Evolutionary conservation across 192 early-diverging fungal species (phyloP).

Genomic region (Coemansia sp.): DNA sequence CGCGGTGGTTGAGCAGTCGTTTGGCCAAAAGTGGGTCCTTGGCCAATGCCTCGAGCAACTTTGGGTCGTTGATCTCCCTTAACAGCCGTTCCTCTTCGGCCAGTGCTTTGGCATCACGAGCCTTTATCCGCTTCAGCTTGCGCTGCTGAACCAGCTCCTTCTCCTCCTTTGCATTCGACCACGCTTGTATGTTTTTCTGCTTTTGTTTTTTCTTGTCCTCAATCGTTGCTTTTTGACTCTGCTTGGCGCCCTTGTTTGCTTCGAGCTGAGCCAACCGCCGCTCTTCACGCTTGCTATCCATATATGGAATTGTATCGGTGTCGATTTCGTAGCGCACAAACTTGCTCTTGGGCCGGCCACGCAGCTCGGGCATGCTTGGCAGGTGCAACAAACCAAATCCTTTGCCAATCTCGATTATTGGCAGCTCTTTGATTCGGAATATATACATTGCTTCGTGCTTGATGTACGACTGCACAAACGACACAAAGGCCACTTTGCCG

Average conservation of each 20-base stretch:
- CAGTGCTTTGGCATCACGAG: conserved; percentile 19
- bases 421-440: conserved; percentile 82
- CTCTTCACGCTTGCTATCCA: conserved; percentile 53
- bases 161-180: conserved; percentile 38
- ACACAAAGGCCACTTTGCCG: conserved; percentile 82
- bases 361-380: conserved; percentile 94
- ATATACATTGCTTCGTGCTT: conserved; percentile 95
- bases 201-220: conserved; percentile 20
- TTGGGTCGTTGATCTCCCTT: conserved; percentile 35
- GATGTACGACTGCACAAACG: conserved; percentile 85
- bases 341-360: conserved; percentile 27
- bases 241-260: conserved; percentile 22
- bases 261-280: conserved; percentile 49
- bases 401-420: conserved; percentile 72
- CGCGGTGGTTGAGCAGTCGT: conserved; percentile 41
- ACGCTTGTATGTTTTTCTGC: conserved; percentile 30
- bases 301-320: conserved; percentile 44
- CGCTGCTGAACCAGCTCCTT: conserved; percentile 39
- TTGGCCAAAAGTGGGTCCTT: conserved; percentile 53
- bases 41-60: conserved; percentile 36
- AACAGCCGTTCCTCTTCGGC: conserved; percentile 32
- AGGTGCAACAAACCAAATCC: conserved; percentile 81
- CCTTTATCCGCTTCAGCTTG: conserved; percentile 40
- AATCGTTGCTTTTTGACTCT: not conserved
- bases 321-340: conserved; percentile 44